These are phyloP conservation scores for Cystofilobasidium capitatum DNA, from an alignment of 768 basidiomycete genomes.

Conservation along the genomic window DNA sequence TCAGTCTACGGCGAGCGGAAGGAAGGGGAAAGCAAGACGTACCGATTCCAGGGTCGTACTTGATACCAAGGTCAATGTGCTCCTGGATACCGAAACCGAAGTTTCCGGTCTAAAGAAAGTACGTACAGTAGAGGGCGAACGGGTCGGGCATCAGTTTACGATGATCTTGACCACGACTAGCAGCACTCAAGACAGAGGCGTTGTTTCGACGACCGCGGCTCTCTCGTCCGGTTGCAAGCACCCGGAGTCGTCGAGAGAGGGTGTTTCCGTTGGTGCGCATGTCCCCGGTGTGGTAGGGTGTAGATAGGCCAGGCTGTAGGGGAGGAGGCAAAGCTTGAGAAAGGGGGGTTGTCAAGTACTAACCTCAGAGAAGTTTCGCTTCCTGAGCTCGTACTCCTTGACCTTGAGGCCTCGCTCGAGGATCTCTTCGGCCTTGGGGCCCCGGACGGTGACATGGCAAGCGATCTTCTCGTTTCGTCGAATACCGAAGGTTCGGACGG, in stretches of 20 bases:
- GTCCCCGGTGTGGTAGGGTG: not conserved
- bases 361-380: conserved; percentile 41
- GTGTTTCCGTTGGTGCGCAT: not conserved
- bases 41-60: conserved; percentile 95
- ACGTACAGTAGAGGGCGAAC: not conserved
- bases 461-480: conserved; percentile 99
- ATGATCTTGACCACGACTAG: not conserved
- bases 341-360: not conserved
- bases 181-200: too few relatives aligned
- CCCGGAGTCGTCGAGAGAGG: conserved; percentile 17
- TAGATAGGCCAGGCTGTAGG: not conserved
- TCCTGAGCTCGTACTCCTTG: conserved; percentile 98
- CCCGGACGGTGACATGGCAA: conserved; percentile 77
- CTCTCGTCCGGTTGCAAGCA: too few relatives aligned
- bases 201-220: too few relatives aligned
- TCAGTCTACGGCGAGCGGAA: not conserved
- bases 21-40: not conserved
- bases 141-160: not conserved
- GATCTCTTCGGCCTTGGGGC: conserved; percentile 99
- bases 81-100: conserved; percentile 99
- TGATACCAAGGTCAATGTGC: conserved; percentile 97
- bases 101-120: conserved; percentile 71
- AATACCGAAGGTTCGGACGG: conserved; percentile 97
- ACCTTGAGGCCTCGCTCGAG: conserved; percentile 98
- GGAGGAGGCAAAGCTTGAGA: not conserved